Evolutionary conservation across 73 alveolate species (phyloP).

Genomic region (Durusdinium trenchii): DNA sequence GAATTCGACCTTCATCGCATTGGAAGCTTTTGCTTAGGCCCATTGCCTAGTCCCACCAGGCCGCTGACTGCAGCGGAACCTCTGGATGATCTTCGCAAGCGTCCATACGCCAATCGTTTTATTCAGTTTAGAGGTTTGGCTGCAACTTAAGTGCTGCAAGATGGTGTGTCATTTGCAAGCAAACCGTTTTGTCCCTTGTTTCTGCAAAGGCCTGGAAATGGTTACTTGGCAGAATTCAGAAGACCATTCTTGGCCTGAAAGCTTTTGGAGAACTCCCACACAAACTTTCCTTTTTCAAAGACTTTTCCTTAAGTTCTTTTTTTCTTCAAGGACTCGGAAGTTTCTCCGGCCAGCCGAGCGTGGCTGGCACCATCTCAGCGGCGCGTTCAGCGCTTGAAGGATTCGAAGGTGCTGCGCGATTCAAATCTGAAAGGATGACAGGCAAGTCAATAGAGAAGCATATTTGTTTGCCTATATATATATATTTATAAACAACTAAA

Average conservation of each 20-base stretch:
- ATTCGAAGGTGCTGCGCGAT: too few species aligned
- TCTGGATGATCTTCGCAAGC: not conserved
- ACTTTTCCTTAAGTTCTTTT: not conserved
- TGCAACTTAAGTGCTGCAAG: not conserved
- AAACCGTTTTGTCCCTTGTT: not conserved
- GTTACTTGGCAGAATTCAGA: not conserved
- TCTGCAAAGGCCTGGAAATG: not conserved
- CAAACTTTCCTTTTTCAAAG: not conserved
- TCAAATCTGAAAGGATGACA: too few species aligned
- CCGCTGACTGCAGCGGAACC: not conserved
- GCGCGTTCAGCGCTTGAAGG: slow-evolving; percentile 24
- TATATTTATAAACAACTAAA: too few species aligned
- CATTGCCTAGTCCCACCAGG: not conserved
- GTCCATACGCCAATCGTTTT: slow-evolving; percentile 80
- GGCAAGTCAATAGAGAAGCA: too few species aligned
- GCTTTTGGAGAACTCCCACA: not conserved
- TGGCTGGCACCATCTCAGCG: slow-evolving; percentile 2
- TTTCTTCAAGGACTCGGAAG: not conserved
- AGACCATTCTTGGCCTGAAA: not conserved
- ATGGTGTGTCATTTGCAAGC: not conserved
- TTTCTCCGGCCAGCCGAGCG: slow-evolving; percentile 2
- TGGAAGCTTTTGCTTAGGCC: not conserved
- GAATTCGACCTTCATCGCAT: too few species aligned
- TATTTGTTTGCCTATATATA: too few species aligned
- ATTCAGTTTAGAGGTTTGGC: slow-evolving; percentile 53